Conservation (phyloP, 2,329 filamentous ascomycete species). For the Pseudogymnoascus sp. region DNA sequence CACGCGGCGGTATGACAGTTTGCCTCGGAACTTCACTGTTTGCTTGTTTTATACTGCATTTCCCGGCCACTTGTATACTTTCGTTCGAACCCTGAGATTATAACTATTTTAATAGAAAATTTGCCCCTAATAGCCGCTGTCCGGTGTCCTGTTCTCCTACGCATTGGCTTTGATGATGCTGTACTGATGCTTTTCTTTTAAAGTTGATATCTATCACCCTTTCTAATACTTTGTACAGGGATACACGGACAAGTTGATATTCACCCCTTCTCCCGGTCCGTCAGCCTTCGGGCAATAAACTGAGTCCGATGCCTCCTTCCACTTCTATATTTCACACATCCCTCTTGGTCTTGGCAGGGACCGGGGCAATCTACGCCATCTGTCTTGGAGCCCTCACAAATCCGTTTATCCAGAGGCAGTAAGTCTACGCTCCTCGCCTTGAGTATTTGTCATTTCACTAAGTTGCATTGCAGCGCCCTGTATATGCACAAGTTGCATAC, state of each 20-base stretch:
- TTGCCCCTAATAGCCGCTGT: neutral
- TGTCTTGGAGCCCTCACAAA: conserved; percentile 59
- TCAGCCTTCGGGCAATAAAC: neutral
- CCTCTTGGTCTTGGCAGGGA: conserved; percentile 48
- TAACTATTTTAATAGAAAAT: neutral
- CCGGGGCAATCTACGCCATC: conserved; percentile 56
- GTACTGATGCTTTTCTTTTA: neutral
- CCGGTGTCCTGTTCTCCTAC: neutral
- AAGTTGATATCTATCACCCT: neutral
- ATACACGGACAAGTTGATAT: neutral
- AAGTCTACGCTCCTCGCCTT: conserved; percentile 30
- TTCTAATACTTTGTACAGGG: neutral
- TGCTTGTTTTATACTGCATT: neutral
- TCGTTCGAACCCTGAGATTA: neutral
- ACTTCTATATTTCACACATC: conserved; percentile 25
- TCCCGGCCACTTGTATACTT: neutral
- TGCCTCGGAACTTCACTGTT: neutral
- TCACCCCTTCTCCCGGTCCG: neutral
- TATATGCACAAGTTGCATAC: conserved; percentile 79
- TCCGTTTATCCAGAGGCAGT: conserved; percentile 75
- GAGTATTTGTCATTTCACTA: neutral
- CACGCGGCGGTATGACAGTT: neutral
- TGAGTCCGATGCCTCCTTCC: neutral
- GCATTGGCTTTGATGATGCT: neutral
- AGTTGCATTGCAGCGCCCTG: conserved; percentile 44